Base-by-base conservation (phyloP, 73 alveolate species). In the Symbiodinium pilosum region DNA sequence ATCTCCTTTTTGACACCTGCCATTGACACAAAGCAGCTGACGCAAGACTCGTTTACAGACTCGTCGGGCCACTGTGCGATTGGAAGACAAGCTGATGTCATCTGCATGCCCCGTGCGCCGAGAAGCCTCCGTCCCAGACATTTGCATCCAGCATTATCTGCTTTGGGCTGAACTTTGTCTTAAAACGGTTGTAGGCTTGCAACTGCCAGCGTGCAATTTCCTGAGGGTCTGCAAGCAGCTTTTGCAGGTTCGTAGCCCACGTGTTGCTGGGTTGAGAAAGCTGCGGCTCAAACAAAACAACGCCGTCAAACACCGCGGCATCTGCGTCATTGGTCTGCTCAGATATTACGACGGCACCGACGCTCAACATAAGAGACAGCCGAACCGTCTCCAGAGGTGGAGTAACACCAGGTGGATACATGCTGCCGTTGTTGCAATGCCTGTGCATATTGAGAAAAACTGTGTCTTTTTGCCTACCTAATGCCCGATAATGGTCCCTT, bases 221-320 rank as follows among this genome's bases (percentile, higher is more conserved):
- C 11, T 34, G 26, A 16, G 12, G 12, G 44, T 75, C 86, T 47
- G 86, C 28, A 21, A 75, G 44, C 42, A 75, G 30, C 47, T 75
- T 34, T 47, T 39, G 86, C 43, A 75, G 34, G 28, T 75, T 75
- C 26, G 51, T 8, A 32, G 51, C 34, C 86, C 86, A 75, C 44
- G 51, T 16, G 8, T 32, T 28, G 43, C 28, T 84, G n/a, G n/a
- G n/a, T 39, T 14, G 26, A 28, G 43, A 84, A n/a, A 84, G 92
- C 18, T 84, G 42, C 32, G 51, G 44, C 92, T 84, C 92, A 30
- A 84, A 84, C 14, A 84, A 12, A 39, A 84, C 92, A 84, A 84
- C 32, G 92, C 43, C 73, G 43, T 84, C 44, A 38, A 84, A 84
- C 43, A 41, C 26, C 44, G 42, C 43, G 18, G 43, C 43, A 24